Evolutionary conservation across 306 rosid species (phyloP).

Genomic region (Luffa acutangula): DNA sequence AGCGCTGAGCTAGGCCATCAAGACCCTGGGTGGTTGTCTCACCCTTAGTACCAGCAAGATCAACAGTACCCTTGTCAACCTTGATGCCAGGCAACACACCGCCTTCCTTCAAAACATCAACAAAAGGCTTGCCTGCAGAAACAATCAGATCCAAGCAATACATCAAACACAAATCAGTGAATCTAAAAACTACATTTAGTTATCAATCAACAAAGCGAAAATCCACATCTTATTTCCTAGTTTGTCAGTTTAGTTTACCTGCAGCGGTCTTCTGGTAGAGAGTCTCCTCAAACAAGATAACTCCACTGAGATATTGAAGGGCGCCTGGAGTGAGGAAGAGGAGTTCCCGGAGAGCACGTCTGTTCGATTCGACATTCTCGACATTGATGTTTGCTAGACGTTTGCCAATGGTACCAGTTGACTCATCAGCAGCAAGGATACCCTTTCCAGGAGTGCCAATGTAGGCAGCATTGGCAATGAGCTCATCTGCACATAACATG

Average conservation of each 20-base stretch:
- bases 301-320: conserved; percentile 65
- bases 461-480: conserved; percentile 72
- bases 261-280: conserved; percentile 67
- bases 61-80: conserved; percentile 85
- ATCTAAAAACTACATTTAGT: not conserved
- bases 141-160: not conserved
- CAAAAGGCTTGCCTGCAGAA: conserved; percentile 50
- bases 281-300: conserved; percentile 83
- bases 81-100: conserved; percentile 73
- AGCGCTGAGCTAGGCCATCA: conserved; percentile 60
- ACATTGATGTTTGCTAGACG: conserved; percentile 74
- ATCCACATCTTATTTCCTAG: not conserved
- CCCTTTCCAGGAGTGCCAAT: conserved; percentile 97
- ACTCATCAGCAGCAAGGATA: conserved; percentile 94
- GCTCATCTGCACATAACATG: conserved; percentile 53
- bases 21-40: conserved; percentile 91
- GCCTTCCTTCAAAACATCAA: conserved; percentile 50
- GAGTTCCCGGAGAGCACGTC: conserved; percentile 77
- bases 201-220: not conserved
- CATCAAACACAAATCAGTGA: not conserved
- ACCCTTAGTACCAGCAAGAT: conserved; percentile 59
- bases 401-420: conserved; percentile 92
- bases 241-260: conserved; percentile 25
- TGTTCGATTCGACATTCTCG: conserved; percentile 58
- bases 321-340: conserved; percentile 82